Evolutionary conservation across 352 stramenopile species (phyloP), one percentile per base, ranked within the genome.

Genomic region (Globisporangium apiculatum): DNA sequence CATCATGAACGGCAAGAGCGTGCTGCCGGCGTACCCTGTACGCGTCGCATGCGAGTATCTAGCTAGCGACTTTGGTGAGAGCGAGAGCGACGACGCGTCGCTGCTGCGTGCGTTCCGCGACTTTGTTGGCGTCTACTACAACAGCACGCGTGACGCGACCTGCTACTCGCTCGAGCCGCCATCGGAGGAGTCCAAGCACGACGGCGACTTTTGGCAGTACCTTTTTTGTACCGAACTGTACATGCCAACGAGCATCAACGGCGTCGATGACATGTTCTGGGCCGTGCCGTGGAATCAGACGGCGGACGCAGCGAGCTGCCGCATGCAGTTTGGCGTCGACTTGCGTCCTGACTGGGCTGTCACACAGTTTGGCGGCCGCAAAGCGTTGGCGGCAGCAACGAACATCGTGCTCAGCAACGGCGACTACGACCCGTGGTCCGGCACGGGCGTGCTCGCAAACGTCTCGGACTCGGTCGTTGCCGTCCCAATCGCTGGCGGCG

Each of bases 361-460:
- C 24, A 89, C 69, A 5, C 68, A 89, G 59, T 96, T 85, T 54
- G 86, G 86, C 31, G 83, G 77, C 45, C 79, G 68, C 48, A 86
- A 83, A 55, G 76, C 75, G 7, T 69, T 95, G n/a, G 57, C 66
- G 4, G 63, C 67, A 1, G 79, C 79, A 8, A 96, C 83, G 62
- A 98, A 98, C 75, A 96, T 98, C 48, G 83, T 98, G 42, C 92
- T 98, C 57, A 97, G 89, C 57, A 98, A 98, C 66, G 95, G 95
- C 55, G 81, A 97, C 58, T 87, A 93, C 45, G 95, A 98, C 66
- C 95, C 95, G 51, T 98, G 90, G 91, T 91, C 75, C 37, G 84
- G 81, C 18, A 95, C 79, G 2, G 94, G 93, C 47, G 87, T 98
- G 36, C 81, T 88, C 18, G 62, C 82, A 42, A 72, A 72, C 42